These are phyloP conservation scores for Salix suchowensis DNA, from an alignment of 345 rosid species.

Conservation along the genomic window DNA sequence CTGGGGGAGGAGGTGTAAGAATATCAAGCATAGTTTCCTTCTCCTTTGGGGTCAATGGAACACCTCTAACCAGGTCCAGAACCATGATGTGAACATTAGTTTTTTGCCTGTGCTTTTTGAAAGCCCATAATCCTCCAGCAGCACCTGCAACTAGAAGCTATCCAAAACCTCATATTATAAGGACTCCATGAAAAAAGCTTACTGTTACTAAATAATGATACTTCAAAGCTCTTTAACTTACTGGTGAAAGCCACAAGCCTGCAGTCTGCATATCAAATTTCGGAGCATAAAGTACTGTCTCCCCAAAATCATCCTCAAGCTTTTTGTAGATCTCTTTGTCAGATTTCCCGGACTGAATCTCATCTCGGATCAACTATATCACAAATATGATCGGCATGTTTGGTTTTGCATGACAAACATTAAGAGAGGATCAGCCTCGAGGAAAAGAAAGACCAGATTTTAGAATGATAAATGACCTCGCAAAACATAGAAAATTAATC, in stretches of 20 bases:
- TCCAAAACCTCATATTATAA: constrained; percentile 12
- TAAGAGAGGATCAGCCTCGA: background rate
- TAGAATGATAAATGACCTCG: background rate
- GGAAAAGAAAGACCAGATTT: background rate
- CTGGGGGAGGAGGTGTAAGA: constrained; percentile 73
- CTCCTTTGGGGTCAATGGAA: constrained; percentile 77
- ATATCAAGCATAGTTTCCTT: constrained; percentile 80
- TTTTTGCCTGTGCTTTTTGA: constrained; percentile 60
- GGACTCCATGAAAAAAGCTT: constrained; percentile 6
- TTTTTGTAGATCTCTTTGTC: constrained; percentile 92
- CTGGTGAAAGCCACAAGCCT: constrained; percentile 87
- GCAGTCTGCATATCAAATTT: constrained; percentile 94
- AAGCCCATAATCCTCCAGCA: constrained; percentile 69
- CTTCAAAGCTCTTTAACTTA: constrained; percentile 32
- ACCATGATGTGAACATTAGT: constrained; percentile 87
- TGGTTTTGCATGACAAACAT: background rate
- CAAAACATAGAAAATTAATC: background rate
- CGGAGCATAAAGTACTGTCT: constrained; percentile 89
- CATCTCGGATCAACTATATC: constrained; percentile 84
- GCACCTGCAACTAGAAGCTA: constrained; percentile 65
- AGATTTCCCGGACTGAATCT: constrained; percentile 70
- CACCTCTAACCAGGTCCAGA: constrained; percentile 72
- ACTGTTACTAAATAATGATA: background rate
- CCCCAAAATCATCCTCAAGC: constrained; percentile 91
- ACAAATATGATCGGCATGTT: background rate